Evolutionary conservation across 352 stramenopile species (phyloP), one percentile per base, ranked within the genome.

Genomic region (Phytopythium oedochilum): DNA sequence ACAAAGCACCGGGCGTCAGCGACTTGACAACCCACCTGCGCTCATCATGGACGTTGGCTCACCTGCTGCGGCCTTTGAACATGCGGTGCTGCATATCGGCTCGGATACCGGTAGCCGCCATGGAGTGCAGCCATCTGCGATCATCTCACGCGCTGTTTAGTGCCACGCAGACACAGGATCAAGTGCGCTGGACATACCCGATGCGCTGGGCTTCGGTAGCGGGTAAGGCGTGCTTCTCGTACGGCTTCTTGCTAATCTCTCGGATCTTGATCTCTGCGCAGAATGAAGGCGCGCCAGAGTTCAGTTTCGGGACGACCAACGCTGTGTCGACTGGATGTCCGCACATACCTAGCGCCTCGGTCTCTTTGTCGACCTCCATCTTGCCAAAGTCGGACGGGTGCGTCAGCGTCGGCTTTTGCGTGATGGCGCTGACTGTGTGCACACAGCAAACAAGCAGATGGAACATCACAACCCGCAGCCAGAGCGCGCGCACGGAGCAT

Each of bases 61-160:
- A 91, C 80, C 80, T 93, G 31, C 80, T 82, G 45, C 84, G 72
- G 29, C 84, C 84, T 51, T 90, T 90, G 61, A 85, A 89, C 81
- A 91, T 90, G 56, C 81, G 73, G 36, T 89, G 66, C 44, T 89
- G 77, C 73, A 91, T 89, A 32, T 90, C 79, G 3, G 71, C 74
- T 38, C 76, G 71, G 17, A 89, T 87, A 12, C 80, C 76, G 38
- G 82, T 86, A 40, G 55, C 69, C 42, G 79, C 79, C 63, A 85
- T 79, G 17, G 88, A 70, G 32, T 90, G 77, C n/a, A 89, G 71
- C 83, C 83, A 89, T 4, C 78, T 89, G 56, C 23, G n/a, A 17
- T n/a, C n/a, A n/a, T n/a, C n/a, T n/a, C n/a, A n/a, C n/a, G n/a
- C n/a, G n/a, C n/a, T n/a, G n/a, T n/a, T n/a, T n/a, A n/a, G n/a